Evolutionary conservation across 106 monocot genomes (phyloP).

Genomic region (Phalaenopsis equestris): DNA sequence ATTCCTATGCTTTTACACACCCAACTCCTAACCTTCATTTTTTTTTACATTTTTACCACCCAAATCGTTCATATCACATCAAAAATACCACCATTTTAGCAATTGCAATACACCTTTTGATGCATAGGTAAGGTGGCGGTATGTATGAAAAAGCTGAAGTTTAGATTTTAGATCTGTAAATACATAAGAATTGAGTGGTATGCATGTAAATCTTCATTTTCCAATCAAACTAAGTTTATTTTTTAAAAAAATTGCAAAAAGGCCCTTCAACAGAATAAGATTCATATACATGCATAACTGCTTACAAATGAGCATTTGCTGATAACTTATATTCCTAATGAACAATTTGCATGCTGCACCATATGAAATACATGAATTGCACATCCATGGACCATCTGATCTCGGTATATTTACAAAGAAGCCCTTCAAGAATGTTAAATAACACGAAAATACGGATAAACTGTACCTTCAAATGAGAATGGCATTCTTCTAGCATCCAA

Average conservation of each 20-base stretch:
- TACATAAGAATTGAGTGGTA: no score
- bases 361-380: background rate
- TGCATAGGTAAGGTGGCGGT: no score
- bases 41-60: no score
- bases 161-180: no score
- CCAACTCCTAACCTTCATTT: no score
- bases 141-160: no score
- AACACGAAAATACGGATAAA: background rate
- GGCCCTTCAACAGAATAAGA: background rate
- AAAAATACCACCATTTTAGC: no score
- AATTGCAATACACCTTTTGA: no score
- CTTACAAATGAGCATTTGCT: background rate
- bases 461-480: background rate
- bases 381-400: slow-evolving; percentile 1
- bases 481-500: background rate
- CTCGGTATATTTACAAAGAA: background rate
- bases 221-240: no score
- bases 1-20: no score
- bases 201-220: no score
- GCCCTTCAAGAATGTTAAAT: background rate
- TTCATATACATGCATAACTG: background rate
- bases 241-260: background rate
- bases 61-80: no score
- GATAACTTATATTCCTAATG: background rate
- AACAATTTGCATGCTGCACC: background rate